phyloP scores from a whole-genome alignment of 495 filamentous ascomycete species.

The Parathielavia appendiculata region DNA sequence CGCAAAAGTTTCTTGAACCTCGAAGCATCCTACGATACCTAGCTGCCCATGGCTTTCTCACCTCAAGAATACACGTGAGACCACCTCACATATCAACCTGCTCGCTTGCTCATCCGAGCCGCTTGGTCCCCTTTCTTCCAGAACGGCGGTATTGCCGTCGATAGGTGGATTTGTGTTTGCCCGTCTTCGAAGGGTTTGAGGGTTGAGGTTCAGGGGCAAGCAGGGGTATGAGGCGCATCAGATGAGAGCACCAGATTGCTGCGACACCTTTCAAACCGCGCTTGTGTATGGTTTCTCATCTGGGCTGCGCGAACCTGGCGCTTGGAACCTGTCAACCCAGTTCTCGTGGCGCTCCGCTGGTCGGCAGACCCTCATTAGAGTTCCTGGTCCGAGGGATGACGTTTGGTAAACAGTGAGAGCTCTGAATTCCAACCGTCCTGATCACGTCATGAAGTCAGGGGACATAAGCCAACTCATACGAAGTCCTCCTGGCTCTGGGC shows the following conservation, averaged over 20 bases:
- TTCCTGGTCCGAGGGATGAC: background rate
- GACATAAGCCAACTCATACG: too few relatives aligned
- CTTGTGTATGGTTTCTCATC: background rate
- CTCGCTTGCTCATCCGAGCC: too few relatives aligned
- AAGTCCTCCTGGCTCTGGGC: background rate
- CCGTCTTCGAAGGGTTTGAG: background rate
- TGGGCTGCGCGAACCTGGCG: background rate
- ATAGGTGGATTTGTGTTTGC: background rate
- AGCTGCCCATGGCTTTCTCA: too few relatives aligned
- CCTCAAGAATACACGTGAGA: too few relatives aligned
- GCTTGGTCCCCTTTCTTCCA: background rate
- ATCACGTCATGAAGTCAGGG: too few relatives aligned
- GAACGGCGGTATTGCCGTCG: background rate
- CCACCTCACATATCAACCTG: background rate
- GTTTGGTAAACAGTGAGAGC: constrained; percentile 1
- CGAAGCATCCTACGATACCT: too few relatives aligned
- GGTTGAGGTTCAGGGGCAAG: background rate
- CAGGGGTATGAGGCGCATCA: constrained; percentile 11
- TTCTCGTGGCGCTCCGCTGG: background rate
- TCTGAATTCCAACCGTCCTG: background rate
- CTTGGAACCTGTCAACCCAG: background rate
- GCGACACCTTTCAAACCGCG: constrained; percentile 11
- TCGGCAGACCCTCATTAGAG: constrained; percentile 9
- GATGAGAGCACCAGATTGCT: background rate
- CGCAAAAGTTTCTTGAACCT: too few relatives aligned